Evolutionary conservation across 2,329 filamentous ascomycete species (phyloP).

Genomic region (Zalaria sp.): DNA sequence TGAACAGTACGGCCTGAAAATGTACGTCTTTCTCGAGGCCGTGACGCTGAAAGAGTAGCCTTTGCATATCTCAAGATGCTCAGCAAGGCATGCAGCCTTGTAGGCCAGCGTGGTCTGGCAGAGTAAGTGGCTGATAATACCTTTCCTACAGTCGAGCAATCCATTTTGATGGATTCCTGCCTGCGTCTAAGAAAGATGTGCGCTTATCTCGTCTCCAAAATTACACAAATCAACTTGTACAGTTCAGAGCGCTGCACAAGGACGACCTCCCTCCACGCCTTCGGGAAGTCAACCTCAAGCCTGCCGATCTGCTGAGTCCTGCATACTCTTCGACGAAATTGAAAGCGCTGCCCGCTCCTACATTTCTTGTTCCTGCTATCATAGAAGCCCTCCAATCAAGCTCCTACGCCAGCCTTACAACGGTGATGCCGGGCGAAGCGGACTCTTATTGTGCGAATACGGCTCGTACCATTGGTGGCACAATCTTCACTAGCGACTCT

Average conservation of each 20-base stretch:
- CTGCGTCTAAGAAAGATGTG: slow-evolving; percentile 47
- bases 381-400: slow-evolving; percentile 51
- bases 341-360: slow-evolving; percentile 35
- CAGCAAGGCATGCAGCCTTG: no score
- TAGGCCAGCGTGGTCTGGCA: neutral
- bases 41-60: slow-evolving; percentile 2
- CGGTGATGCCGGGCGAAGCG: slow-evolving; percentile 69
- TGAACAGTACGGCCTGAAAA: slow-evolving; percentile 36
- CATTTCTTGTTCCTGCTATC: slow-evolving; percentile 65
- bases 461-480: slow-evolving; percentile 39
- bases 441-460: slow-evolving; percentile 64
- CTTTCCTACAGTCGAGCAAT: slow-evolving; percentile 43
- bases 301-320: slow-evolving; percentile 5
- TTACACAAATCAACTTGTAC: slow-evolving; percentile 42
- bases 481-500: slow-evolving; percentile 71
- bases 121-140: slow-evolving; percentile 7
- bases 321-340: slow-evolving; percentile 7
- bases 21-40: slow-evolving; percentile 34
- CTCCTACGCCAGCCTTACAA: slow-evolving; percentile 26
- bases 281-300: neutral
- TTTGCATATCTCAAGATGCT: no score
- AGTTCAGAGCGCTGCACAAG: slow-evolving; percentile 24
- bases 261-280: slow-evolving; percentile 14
- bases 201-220: slow-evolving; percentile 47
- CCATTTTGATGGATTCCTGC: slow-evolving; percentile 77